Evolutionary conservation across 2,329 filamentous ascomycete species (phyloP), one percentile per base, ranked within the genome.

Genomic region (Atkinsonella hypoxylon): DNA sequence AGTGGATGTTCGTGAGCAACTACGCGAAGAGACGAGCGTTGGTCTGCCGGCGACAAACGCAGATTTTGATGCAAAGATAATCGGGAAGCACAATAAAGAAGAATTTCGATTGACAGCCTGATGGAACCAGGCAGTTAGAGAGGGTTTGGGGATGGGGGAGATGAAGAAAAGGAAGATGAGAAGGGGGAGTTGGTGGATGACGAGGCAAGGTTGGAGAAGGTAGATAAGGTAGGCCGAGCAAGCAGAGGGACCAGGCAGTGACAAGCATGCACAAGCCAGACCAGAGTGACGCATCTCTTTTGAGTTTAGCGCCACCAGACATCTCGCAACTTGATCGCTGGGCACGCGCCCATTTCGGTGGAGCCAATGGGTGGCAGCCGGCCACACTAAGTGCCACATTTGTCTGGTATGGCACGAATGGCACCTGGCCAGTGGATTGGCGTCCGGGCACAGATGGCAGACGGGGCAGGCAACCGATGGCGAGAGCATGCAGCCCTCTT

Each of bases 11-110:
- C 57, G 45, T 31, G 22, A 39, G 42, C 44, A 44, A 50, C 36
- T 45, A 39, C 48, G 41, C 48, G 48, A 39, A 49, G 26, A 32
- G 49, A 46, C 43, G 31, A 49, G 49, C 44, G 60, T 57, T 59
- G 63, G 61, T 69, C 64, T 64, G 64, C 67, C 65, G 62, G 65
- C 62, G 67, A 67, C 59, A 51, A 57, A 60, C 56, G 52, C 51
- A 47, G 57, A 48, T 51, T 12, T 31, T 34, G 20, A 58, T 59
- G 54, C 59, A 60, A 61, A 57, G 60, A 62, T 40, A 36, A 22
- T 40, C 12, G n/a, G 32, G n/a, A 53, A 51, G 18, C 12, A 22
- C 38, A 42, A 34, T 0, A 57, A 57, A 55, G 62, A 59, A 55
- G 44, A 53, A 47, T 38, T 46, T 42, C 41, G 48, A 51, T 56